phyloP scores from a whole-genome alignment of 306 rosid species.

The Heteromeles arbutifolia region DNA sequence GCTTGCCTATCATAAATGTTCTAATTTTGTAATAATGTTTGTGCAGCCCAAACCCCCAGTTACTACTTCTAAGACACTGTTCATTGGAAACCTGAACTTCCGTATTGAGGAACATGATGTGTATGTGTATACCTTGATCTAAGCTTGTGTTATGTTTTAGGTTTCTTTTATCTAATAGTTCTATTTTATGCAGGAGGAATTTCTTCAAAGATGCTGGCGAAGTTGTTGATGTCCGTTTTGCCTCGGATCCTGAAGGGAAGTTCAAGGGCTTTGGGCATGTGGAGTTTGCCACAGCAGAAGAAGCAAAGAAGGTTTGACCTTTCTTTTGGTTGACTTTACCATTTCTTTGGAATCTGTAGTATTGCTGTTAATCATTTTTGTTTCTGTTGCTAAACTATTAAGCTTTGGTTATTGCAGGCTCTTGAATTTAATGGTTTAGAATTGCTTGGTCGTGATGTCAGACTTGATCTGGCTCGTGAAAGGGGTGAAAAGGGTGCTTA shows the following conservation, averaged over 20 bases:
- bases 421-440: constrained; percentile 45
- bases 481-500: constrained; percentile 61
- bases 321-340: background rate
- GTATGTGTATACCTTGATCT: constrained; percentile 31
- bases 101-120: constrained; percentile 43
- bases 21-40: background rate
- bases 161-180: constrained; percentile 2
- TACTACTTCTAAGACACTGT: constrained; percentile 47
- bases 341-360: background rate
- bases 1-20: background rate
- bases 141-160: background rate
- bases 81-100: constrained; percentile 63
- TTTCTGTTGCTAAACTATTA: background rate
- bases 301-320: constrained; percentile 41
- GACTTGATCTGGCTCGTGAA: constrained; percentile 65
- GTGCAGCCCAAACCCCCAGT: constrained; percentile 60
- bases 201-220: constrained; percentile 70
- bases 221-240: constrained; percentile 61
- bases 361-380: background rate
- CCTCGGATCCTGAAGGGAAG: constrained; percentile 34
- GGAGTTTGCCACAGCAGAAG: constrained; percentile 62
- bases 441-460: constrained; percentile 38
- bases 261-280: constrained; percentile 84
- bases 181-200: constrained; percentile 33
- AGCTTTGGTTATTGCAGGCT: constrained; percentile 34